Evolutionary conservation across 139 green algal species (phyloP).

Genomic region (Choricystis sp.): DNA sequence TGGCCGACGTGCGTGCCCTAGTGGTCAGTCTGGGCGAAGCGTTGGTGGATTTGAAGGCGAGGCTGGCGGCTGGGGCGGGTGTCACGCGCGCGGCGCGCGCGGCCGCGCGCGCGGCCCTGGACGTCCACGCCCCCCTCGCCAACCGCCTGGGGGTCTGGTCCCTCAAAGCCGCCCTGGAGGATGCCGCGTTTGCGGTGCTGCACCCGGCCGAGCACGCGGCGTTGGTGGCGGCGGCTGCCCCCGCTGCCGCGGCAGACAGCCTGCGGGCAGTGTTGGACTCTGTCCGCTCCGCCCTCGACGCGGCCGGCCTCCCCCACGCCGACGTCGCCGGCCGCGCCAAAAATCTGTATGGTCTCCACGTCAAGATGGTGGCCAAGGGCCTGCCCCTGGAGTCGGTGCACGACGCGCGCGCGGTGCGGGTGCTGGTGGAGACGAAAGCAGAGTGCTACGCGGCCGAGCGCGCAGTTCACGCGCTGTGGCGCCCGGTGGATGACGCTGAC

Average conservation of each 20-base stretch:
- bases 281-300: conserved; percentile 22
- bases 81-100: conserved; percentile 11
- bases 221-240: conserved; percentile 7
- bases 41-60: conserved; percentile 50
- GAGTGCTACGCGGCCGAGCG: conserved; percentile 75
- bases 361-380: conserved; percentile 62
- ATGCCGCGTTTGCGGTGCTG: conserved; percentile 59
- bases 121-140: conserved; percentile 69
- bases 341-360: conserved; percentile 74
- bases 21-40: conserved; percentile 73
- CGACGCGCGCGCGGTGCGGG: conserved; percentile 67
- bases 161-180: conserved; percentile 84
- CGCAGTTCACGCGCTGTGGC: conserved; percentile 38
- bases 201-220: conserved; percentile 22
- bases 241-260: conserved; percentile 5
- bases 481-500: conserved; percentile 15
- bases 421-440: conserved; percentile 65
- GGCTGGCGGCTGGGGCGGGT: conserved; percentile 34
- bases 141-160: conserved; percentile 77
- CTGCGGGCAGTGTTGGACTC: conserved; percentile 10
- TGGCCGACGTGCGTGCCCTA: conserved; percentile 43
- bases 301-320: conserved; percentile 16
- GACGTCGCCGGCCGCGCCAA: conserved; percentile 81
- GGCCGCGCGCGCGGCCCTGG: conserved; percentile 48
- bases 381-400: conserved; percentile 37